These are phyloP conservation scores for Penicillium atrosanguineum DNA, from an alignment of 495 filamentous ascomycete species.

Conservation along the genomic window DNA sequence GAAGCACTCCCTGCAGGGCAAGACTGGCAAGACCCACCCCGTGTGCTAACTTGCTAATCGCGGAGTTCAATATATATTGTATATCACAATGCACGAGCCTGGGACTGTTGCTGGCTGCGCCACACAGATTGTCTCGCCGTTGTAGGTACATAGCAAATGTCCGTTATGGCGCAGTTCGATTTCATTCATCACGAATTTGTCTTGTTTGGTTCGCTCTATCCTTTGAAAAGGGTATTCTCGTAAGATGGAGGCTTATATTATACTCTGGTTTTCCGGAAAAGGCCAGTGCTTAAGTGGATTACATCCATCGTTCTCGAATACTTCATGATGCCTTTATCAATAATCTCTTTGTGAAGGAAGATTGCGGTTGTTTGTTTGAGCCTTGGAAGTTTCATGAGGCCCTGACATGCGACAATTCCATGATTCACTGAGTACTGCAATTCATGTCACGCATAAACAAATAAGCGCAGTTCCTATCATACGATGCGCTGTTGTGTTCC, in stretches of 20 bases:
- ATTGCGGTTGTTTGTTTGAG: not conserved
- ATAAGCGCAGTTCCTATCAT: too few species aligned
- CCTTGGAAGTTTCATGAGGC: too few species aligned
- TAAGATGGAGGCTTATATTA: too few species aligned
- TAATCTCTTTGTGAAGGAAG: not conserved
- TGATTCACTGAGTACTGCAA: too few species aligned
- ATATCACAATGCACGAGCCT: not conserved
- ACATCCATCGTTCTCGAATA: not conserved
- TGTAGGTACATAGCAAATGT: constrained; percentile 11
- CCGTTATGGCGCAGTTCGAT: constrained; percentile 1
- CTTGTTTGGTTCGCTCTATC: not conserved
- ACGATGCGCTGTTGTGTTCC: too few species aligned
- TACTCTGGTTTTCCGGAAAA: not conserved
- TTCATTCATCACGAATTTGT: not conserved
- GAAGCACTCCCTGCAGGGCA: constrained; percentile 81
- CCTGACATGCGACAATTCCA: too few species aligned
- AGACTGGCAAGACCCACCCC: constrained; percentile 83
- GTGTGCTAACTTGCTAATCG: constrained; percentile 56
- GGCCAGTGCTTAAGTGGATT: not conserved
- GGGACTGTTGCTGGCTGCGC: not conserved
- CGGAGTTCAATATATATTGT: not conserved
- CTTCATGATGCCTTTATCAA: too few species aligned
- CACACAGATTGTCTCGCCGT: not conserved
- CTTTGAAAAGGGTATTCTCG: too few species aligned
- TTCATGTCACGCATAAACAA: too few species aligned